Conservation (phyloP, 108 stramenopile genomes). For the Tribonema minus region DNA sequence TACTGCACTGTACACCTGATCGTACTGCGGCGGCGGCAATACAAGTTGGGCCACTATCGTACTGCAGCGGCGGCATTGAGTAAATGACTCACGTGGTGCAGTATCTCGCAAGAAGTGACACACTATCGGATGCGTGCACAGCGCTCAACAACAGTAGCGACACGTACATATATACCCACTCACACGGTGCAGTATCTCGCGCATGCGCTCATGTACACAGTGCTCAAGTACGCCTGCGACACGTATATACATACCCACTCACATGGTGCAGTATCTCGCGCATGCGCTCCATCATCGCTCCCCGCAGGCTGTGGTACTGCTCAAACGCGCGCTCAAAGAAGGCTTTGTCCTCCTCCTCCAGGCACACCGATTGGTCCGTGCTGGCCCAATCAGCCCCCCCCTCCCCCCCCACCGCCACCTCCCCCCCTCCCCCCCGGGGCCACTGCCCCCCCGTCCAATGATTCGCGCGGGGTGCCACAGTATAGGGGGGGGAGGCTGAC, state of each 20-base stretch:
- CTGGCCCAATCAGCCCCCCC: not conserved
- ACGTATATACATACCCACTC: not conserved
- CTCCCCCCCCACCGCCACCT: not conserved
- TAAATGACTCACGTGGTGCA: not conserved
- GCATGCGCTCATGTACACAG: not conserved
- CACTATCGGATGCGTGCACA: not conserved
- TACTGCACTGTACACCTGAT: not conserved
- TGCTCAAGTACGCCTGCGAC: not conserved
- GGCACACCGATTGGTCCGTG: not conserved
- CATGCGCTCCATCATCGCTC: constrained; percentile 22
- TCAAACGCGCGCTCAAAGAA: constrained; percentile 27
- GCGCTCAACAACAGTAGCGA: not conserved
- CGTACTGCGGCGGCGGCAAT: not conserved
- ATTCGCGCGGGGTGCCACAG: too few relatives aligned
- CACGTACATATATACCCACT: not conserved
- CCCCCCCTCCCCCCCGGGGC: too few relatives aligned
- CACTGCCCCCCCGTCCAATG: too few relatives aligned
- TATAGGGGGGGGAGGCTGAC: too few relatives aligned
- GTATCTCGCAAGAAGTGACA: not conserved
- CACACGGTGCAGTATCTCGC: not conserved
- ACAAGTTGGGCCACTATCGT: not conserved
- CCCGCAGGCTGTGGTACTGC: constrained; percentile 20
- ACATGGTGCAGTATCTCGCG: not conserved
- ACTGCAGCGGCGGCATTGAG: not conserved
- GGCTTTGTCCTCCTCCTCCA: constrained; percentile 14